phyloP scores from a whole-genome alignment of 305 asterid genomes.

The Nicotiana rustica region DNA sequence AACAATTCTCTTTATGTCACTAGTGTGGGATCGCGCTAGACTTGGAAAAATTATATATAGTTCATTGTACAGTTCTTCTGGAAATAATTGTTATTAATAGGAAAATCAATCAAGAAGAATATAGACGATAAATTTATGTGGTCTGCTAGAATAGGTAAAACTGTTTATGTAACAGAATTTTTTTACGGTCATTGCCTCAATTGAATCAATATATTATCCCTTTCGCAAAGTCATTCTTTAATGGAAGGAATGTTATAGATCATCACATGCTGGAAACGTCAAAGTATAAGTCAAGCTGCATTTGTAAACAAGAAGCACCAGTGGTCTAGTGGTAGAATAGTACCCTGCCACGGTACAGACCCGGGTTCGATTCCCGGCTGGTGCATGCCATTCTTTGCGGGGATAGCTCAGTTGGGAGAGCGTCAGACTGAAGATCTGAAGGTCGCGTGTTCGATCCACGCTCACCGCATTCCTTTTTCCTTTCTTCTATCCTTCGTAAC shows the following conservation, averaged over 20 bases:
- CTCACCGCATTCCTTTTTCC: constrained; percentile 58
- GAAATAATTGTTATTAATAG: constrained; percentile 4
- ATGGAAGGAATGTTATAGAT: not conserved
- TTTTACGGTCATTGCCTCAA: not conserved
- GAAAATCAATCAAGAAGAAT: constrained; percentile 11
- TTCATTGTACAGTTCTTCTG: constrained; percentile 22
- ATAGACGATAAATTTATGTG: constrained; percentile 26
- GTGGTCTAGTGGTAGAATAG: constrained; percentile 56
- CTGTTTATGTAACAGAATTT: not conserved
- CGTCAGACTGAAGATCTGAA: constrained; percentile 95
- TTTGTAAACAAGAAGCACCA: not conserved
- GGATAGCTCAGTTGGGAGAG: constrained; percentile 99
- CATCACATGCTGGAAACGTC: too few relatives aligned
- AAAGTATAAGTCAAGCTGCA: too few relatives aligned
- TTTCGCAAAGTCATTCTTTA: not conserved
- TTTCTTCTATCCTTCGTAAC: too few relatives aligned
- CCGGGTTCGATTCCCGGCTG: constrained; percentile 78
- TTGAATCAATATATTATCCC: not conserved
- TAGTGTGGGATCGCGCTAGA: constrained; percentile 41
- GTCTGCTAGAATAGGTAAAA: not conserved
- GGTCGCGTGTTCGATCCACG: constrained; percentile 98
- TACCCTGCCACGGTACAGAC: constrained; percentile 77
- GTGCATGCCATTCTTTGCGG: constrained; percentile 54
- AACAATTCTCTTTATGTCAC: constrained; percentile 42
- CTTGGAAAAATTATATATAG: not conserved